A percentile compares a stretch with the other conserved stretches of the same genome.
phyloP scores from a whole-genome alignment of 805 yeast species.

The Yamadazyma philogaea region DNA sequence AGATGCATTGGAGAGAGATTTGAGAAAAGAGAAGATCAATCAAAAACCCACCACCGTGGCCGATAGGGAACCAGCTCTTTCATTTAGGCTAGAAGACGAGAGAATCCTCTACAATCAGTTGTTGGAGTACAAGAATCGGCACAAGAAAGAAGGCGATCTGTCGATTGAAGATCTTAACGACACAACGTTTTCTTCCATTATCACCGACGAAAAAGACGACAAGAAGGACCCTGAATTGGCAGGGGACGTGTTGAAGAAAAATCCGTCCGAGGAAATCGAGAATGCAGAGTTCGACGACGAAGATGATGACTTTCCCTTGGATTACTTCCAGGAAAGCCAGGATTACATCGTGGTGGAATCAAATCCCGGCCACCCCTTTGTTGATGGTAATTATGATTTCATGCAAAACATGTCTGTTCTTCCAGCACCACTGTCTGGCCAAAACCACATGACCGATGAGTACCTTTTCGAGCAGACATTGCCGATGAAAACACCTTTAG shows the following conservation, averaged over 20 bases:
- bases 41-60: slow-evolving; percentile 74
- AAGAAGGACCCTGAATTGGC: slow-evolving; percentile 5
- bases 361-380: slow-evolving; percentile 11
- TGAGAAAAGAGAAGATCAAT: slow-evolving; percentile 65
- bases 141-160: slow-evolving; percentile 7
- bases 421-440: slow-evolving; percentile 23
- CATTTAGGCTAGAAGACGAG: slow-evolving; percentile 63
- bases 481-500: slow-evolving; percentile 37
- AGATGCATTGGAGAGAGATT: slow-evolving; percentile 90
- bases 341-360: slow-evolving; percentile 24
- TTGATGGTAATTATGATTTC: slow-evolving; percentile 21
- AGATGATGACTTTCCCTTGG: slow-evolving; percentile 71
- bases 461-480: slow-evolving; percentile 51
- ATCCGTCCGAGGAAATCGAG: slow-evolving; percentile 24
- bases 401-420: slow-evolving; percentile 17
- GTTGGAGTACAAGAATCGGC: slow-evolving; percentile 12
- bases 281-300: slow-evolving; percentile 50
- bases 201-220: slow-evolving; percentile 12
- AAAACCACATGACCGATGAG: slow-evolving; percentile 40
- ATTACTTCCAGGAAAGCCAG: slow-evolving; percentile 44
- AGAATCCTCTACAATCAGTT: slow-evolving; percentile 55
- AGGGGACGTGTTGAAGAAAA: slow-evolving; percentile 15
- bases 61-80: slow-evolving; percentile 70
- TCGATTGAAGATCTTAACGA: slow-evolving; percentile 9
- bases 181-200: slow-evolving; percentile 9